Evolutionary conservation across 2,329 filamentous ascomycete genomes (phyloP).

Genomic region (Aspergillus sp.): DNA sequence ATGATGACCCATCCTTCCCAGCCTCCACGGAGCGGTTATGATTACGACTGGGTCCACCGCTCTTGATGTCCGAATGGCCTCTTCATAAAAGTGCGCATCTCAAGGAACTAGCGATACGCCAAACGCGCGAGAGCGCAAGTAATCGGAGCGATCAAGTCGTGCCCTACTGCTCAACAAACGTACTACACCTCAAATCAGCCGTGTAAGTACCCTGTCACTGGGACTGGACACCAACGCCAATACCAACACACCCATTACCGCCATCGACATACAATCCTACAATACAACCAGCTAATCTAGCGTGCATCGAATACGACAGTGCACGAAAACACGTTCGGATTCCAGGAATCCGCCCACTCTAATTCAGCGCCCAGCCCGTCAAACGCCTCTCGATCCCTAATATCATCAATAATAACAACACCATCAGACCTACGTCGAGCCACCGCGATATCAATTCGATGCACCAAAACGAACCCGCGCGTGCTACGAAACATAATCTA

Average conservation of each 20-base stretch:
- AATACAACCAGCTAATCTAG: not conserved
- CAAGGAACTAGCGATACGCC: too few relatives aligned
- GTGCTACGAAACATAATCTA: not conserved
- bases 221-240: not conserved
- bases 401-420: not conserved
- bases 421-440: not conserved
- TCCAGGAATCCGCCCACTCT: too few relatives aligned
- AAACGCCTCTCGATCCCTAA: not conserved
- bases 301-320: not conserved
- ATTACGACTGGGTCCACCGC: conserved; percentile 20
- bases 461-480: not conserved
- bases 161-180: not conserved
- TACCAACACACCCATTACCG: not conserved
- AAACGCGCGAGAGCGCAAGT: not conserved
- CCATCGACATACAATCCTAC: not conserved
- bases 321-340: not conserved
- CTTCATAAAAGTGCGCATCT: not conserved
- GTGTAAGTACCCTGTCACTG: not conserved
- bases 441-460: not conserved
- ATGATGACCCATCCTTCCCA: conserved; percentile 11
- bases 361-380: not conserved
- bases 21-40: conserved; percentile 14
- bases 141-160: not conserved
- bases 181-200: not conserved
- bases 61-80: conserved; percentile 8